Base-by-base conservation (phyloP, 148 eudicot species). In the Cornus kousa region DNA sequence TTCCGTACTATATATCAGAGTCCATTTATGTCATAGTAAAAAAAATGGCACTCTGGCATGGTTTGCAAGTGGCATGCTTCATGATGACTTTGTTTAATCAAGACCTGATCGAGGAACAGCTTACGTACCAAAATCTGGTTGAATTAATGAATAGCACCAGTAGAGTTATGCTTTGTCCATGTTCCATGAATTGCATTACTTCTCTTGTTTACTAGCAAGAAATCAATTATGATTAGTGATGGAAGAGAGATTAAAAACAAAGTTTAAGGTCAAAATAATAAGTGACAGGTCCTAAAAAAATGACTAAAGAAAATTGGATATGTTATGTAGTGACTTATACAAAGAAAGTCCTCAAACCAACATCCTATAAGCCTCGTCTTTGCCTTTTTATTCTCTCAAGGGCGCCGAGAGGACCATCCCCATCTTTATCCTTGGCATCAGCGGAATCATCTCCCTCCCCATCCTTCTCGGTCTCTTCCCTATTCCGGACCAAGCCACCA, bases 401-500 rank as follows among this genome's bases (percentile, higher is more conserved):
- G 11, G 97, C 98, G 9, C 98, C 98, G 0, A 96, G 80, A 82
- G 75, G 91, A 20, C 80, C 86, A 71, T 88, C 94, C 16, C 50
- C 76, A 5, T 81, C 87, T 74, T 81, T 84, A 4, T 78, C 84
- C 37, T 83, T 83, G 9, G 71, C 48, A 70, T 74, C 81, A 17
- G 48, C 70, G 19, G 37, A 64, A 9, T 76, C 92, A 71, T 79
- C 87, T 33, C 39, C 59, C 85, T 77, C 79, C 22, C 71, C 88
- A 35, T 50, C 86, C 7, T 71, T 50, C 14, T 82, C 96, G 3
- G 80, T 75, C 60, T 88, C 91, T 1, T 89, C 93, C 77, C 94
- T 86, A 73, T 92, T 96, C 66, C 90, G 81, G 39, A 84, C 91
- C 80, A 95, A 77, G 13, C 98, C 95, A 67, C 99, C 99, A 85